Conservation (phyloP, 2,329 filamentous ascomycete genomes). For the Beauveria sp. region DNA sequence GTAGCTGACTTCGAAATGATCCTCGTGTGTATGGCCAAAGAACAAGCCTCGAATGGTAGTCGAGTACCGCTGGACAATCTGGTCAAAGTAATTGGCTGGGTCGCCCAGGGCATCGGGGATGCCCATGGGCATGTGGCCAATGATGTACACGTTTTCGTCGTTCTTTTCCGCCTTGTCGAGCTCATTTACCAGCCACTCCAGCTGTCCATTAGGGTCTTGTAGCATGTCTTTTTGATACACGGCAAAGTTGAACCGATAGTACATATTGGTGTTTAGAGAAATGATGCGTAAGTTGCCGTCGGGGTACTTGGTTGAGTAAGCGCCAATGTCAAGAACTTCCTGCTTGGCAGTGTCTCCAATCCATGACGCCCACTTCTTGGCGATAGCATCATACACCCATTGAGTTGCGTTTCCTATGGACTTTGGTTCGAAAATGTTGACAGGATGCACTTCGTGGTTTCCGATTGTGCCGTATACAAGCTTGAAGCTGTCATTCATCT, state of each 20-base stretch:
- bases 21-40: conserved; percentile 50
- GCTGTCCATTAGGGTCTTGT: conserved; percentile 42
- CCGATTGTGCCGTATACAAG: conserved; percentile 46
- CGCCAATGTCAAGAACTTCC: conserved; percentile 34
- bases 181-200: conserved; percentile 46
- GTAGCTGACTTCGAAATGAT: conserved; percentile 50
- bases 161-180: conserved; percentile 44
- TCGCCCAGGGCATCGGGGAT: conserved; percentile 43
- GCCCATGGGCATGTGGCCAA: conserved; percentile 50
- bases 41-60: conserved; percentile 48
- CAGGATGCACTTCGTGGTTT: conserved; percentile 49
- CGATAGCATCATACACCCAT: conserved; percentile 46
- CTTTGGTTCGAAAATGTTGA: conserved; percentile 42
- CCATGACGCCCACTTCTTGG: conserved; percentile 38
- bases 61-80: conserved; percentile 45
- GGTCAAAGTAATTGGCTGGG: conserved; percentile 45
- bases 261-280: conserved; percentile 54
- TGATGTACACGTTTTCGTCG: conserved; percentile 48
- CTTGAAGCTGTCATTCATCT: conserved; percentile 34
- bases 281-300: conserved; percentile 45
- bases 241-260: conserved; percentile 50
- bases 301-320: conserved; percentile 40
- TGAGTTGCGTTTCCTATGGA: conserved; percentile 32
- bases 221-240: conserved; percentile 43
- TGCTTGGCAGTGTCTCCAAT: conserved; percentile 28